Evolutionary conservation across 306 rosid species (phyloP), one percentile per base, ranked within the genome.

Genomic region (Inga laurina): DNA sequence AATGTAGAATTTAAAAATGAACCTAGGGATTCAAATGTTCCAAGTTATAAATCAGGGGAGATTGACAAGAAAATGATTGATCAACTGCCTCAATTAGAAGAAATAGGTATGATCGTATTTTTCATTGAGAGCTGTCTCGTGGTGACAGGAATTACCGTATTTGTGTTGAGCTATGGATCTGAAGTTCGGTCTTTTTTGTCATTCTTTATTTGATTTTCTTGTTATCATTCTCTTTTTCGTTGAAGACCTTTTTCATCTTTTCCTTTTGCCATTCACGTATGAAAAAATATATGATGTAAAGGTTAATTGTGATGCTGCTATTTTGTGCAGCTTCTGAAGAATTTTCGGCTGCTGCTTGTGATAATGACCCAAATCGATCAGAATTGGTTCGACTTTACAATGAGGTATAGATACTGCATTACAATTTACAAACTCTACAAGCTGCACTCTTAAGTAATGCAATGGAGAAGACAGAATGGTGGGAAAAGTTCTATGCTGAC

Each of bases 321-420:
- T 74, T 85, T 79, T 81, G 64, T 87, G 89, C 92, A 94, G 99
- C 83, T 86, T 35, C 90, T 8, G 97, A 86, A 84, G 97, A 94
- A 86, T 85, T 87, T 84, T 84, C 89, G 19, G 84, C 85, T 75
- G 90, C 91, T 18, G 90, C 86, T 79, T 91, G 86, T 81, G 94
- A 94, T 70, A 66, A 83, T 35, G 87, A 92, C 81, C 85, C 91
- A 16, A 92, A 90, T 85, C 95, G 94, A 41, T 64, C 81, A 82
- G 90, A 94, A 79, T 79, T 97, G 84, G 88, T 86, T 84, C 93
- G 83, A 24, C 93, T 97, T 76, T 97, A 94, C 84, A 97, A 97
- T 21, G 88, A 92, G 95, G 99, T 94, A 88, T 52, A 81, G 24
- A 57, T 57, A n/a, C 27, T 57, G 64, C 30, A 57, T 49, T 34